Percentiles rank a stretch among this genome's conserved stretches.
These are phyloP conservation scores for Breviolum minutum DNA, from an alignment of 73 alveolate species.

Conservation along the genomic window DNA sequence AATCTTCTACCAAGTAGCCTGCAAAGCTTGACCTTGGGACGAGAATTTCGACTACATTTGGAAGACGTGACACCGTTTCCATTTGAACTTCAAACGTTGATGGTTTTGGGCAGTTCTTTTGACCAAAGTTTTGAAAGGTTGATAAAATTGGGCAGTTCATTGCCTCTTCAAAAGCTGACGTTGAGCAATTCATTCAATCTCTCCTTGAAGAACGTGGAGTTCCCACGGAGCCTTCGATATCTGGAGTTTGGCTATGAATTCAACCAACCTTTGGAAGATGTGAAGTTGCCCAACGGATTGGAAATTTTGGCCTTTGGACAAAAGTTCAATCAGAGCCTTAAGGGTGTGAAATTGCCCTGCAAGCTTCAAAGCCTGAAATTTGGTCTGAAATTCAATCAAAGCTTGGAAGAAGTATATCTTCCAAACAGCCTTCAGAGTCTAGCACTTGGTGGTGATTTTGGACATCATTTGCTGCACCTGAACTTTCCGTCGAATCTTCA, in stretches of 20 bases:
- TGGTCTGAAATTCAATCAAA: constrained; percentile 1
- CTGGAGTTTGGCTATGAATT: background rate
- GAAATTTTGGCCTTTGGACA: no score
- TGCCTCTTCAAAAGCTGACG: background rate
- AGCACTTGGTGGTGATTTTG: background rate
- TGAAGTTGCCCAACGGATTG: no score
- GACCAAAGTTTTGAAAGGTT: background rate
- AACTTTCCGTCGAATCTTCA: background rate
- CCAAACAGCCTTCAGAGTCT: background rate
- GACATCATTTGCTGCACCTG: background rate
- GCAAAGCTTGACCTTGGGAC: background rate
- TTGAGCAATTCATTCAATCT: background rate
- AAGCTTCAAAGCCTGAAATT: background rate
- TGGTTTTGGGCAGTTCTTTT: background rate
- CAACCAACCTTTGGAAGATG: background rate
- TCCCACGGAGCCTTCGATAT: background rate
- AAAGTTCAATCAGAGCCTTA: no score
- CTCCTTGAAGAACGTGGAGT: background rate
- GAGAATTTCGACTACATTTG: background rate
- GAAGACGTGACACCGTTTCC: no score
- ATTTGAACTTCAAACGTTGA: background rate
- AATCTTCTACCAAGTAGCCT: background rate
- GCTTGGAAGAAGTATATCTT: background rate
- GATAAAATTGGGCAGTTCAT: no score
- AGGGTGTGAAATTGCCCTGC: background rate